Base-by-base conservation (phyloP, 805 yeast species). In the Wickerhamiella qilinensis region DNA sequence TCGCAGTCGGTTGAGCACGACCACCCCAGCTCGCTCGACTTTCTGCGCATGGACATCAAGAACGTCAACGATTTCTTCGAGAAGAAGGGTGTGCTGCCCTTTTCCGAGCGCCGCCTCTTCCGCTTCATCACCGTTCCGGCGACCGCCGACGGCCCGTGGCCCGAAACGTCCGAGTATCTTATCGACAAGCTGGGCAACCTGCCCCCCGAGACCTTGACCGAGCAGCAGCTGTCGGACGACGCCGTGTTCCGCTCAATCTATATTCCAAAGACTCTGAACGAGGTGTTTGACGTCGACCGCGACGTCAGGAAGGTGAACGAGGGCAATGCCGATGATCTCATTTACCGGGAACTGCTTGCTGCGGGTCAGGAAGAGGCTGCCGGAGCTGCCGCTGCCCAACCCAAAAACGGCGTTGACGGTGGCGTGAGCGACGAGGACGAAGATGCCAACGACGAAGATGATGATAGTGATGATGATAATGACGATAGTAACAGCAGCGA, bases 1-100 rank as follows among this genome's bases (percentile, higher is more conserved):
- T 86, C 97, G 1, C 99, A 91, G 57, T 77, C 93, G 29, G 97
- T 91, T 19, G 97, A 91, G 57, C 96, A 95, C 8, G 95, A 85
- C 50, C 99, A 91, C 59, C 97, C 95, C 9, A 84, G 84, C 84
- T 80, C 94, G 32, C 65, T 91, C 46, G 97, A 91, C 56, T 91
- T 91, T 55, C 61, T 91, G 43, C 67, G 99, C 54, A 91, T 91
- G 98, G 99, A 91, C 60, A 86, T 91, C 53, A 91, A 88, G 57
- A 91, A 91, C 53, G 82, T 88, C 19, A 91, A 88, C 53, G 91
- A 82, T 50, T 91, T 77, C 56, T 91, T 91, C 51, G 67, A 75
- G 43, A 70, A 69, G 50, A 75, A 77, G 55, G 76, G 77, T 28
- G 82, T 86, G 31, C 69, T 71, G 37, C 78, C 83, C 14, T 79